Conservation (phyloP, 176 grass and related monocot species). For the Tillandsia fasciculata region DNA sequence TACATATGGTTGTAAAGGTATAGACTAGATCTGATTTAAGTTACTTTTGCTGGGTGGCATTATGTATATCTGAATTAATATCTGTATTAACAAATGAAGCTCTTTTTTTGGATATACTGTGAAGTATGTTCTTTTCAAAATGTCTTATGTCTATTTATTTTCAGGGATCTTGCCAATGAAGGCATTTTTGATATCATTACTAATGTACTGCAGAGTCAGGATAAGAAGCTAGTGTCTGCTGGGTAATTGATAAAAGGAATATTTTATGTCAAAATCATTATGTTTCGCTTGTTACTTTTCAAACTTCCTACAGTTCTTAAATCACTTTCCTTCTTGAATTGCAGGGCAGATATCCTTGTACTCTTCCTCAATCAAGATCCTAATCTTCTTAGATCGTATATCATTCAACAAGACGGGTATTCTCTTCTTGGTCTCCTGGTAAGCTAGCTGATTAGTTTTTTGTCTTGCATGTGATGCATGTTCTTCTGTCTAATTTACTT, state of each 20-base stretch:
- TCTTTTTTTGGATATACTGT: not conserved
- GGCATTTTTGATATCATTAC: slow-evolving; percentile 76
- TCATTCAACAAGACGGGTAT: slow-evolving; percentile 55
- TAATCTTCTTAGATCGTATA: slow-evolving; percentile 49
- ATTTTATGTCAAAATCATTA: not conserved
- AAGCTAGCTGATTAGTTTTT: slow-evolving; percentile 22
- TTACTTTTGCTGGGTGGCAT: no score
- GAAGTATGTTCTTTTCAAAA: not conserved
- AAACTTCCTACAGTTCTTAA: not conserved
- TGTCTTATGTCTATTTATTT: slow-evolving; percentile 17
- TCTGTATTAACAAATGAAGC: not conserved
- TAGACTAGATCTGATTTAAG: no score
- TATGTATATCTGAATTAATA: no score
- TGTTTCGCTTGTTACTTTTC: not conserved
- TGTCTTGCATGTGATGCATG: not conserved
- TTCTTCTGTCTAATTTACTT: not conserved
- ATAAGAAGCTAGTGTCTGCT: slow-evolving; percentile 62
- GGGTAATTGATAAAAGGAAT: slow-evolving; percentile 42
- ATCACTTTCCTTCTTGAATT: slow-evolving; percentile 29
- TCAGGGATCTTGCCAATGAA: slow-evolving; percentile 60
- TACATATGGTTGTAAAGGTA: no score
- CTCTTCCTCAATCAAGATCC: slow-evolving; percentile 70
- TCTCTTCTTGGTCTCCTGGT: slow-evolving; percentile 84
- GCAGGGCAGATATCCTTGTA: slow-evolving; percentile 66
- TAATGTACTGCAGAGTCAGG: slow-evolving; percentile 68